These are phyloP conservation scores for Pichia inconspicua DNA, from an alignment of 1,139 yeast genomes.

Conservation along the genomic window DNA sequence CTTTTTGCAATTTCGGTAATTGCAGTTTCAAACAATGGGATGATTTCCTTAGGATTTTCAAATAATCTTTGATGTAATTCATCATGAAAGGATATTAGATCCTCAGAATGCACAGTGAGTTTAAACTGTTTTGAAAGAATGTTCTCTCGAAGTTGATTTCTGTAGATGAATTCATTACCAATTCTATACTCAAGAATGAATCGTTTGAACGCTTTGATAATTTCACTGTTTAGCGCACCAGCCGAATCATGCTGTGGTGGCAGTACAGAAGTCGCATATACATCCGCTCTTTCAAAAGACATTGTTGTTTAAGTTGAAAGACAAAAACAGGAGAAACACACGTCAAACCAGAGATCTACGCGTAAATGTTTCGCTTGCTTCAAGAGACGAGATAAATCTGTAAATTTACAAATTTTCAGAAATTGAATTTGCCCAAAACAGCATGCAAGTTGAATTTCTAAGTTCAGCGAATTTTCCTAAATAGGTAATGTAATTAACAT, in stretches of 20 bases:
- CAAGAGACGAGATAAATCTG: no score
- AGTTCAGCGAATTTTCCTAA: neutral
- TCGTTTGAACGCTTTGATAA: slow-evolving; percentile 69
- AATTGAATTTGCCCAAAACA: no score
- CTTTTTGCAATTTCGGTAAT: slow-evolving; percentile 85
- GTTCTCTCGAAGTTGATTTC: slow-evolving; percentile 89
- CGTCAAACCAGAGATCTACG: neutral
- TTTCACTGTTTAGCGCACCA: slow-evolving; percentile 65
- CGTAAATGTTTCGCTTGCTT: no score
- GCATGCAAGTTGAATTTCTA: neutral
- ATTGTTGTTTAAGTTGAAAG: slow-evolving; percentile 16
- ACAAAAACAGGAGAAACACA: neutral
- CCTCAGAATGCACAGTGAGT: slow-evolving; percentile 73
- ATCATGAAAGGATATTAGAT: slow-evolving; percentile 80
- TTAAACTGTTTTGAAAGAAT: slow-evolving; percentile 68
- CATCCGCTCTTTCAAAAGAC: slow-evolving; percentile 78
- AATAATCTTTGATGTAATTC: slow-evolving; percentile 75
- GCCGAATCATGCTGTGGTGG: slow-evolving; percentile 62
- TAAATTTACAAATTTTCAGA: no score
- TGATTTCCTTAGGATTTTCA: slow-evolving; percentile 84
- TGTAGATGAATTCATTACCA: slow-evolving; percentile 73
- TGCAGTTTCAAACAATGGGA: slow-evolving; percentile 84
- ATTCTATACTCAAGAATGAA: slow-evolving; percentile 83
- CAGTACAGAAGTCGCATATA: slow-evolving; percentile 76
- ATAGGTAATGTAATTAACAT: neutral